These are phyloP conservation scores for Wallacemonas sp. DNA, from an alignment of 208 protist genomes.

Conservation along the genomic window DNA sequence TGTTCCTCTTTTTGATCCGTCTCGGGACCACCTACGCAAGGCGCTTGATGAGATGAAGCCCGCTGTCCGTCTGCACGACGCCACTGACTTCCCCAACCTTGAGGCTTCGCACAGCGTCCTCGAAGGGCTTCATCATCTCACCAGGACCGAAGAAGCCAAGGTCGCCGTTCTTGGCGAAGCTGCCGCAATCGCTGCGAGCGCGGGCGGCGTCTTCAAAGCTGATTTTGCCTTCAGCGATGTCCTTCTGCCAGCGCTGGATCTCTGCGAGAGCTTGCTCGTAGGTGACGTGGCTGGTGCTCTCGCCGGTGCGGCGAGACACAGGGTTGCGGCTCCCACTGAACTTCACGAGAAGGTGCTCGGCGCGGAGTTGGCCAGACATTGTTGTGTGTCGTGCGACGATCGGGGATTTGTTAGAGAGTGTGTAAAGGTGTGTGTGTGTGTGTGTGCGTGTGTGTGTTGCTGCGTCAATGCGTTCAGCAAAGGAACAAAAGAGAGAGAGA, in stretches of 20 bases:
- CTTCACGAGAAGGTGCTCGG: slow-evolving; percentile 90
- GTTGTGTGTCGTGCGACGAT: slow-evolving; percentile 6
- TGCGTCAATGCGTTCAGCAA: too few relatives aligned
- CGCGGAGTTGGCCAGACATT: slow-evolving; percentile 45
- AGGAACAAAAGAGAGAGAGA: too few relatives aligned
- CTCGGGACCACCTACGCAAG: slow-evolving; percentile 76
- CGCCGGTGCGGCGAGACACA: slow-evolving; percentile 78
- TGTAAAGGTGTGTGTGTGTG: not conserved
- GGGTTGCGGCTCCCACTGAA: slow-evolving; percentile 89
- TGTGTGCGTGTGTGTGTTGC: too few relatives aligned
- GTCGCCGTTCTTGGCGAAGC: slow-evolving; percentile 78
- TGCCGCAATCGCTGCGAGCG: slow-evolving; percentile 90
- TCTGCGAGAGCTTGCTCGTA: slow-evolving; percentile 77
- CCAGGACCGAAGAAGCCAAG: slow-evolving; percentile 87
- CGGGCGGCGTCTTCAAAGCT: slow-evolving; percentile 83
- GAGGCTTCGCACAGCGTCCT: slow-evolving; percentile 83
- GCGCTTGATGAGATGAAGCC: slow-evolving; percentile 92
- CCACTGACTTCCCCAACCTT: slow-evolving; percentile 83
- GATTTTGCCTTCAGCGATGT: slow-evolving; percentile 65
- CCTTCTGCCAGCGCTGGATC: slow-evolving; percentile 66
- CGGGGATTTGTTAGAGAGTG: too few relatives aligned
- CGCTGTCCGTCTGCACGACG: slow-evolving; percentile 88
- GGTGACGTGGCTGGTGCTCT: slow-evolving; percentile 54
- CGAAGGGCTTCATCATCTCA: slow-evolving; percentile 95
- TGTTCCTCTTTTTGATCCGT: not conserved